phyloP scores from a whole-genome alignment of 2,329 filamentous ascomycete genomes.

The Penicillium brasilianum region DNA sequence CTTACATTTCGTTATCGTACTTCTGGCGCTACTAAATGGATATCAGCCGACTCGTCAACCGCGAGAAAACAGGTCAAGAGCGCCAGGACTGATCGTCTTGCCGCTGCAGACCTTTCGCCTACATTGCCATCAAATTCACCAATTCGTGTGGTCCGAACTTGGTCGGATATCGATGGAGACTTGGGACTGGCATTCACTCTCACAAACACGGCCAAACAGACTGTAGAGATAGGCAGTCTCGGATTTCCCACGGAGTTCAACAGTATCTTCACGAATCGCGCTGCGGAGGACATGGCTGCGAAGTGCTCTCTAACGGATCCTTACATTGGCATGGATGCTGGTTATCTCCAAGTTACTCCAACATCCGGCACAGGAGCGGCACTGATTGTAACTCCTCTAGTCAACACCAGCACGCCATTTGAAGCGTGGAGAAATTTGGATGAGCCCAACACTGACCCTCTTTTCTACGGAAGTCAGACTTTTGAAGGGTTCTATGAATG shows the following conservation, averaged over 20 bases:
- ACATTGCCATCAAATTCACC: conserved; percentile 48
- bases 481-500: conserved; percentile 68
- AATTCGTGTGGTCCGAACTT: conserved; percentile 58
- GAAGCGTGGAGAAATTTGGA: conserved; percentile 62
- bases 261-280: conserved; percentile 63
- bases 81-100: conserved; percentile 38
- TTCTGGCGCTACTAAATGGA: conserved; percentile 50
- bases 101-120: conserved; percentile 48
- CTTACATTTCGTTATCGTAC: conserved; percentile 62
- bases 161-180: conserved; percentile 56
- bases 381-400: conserved; percentile 61
- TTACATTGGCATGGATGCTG: conserved; percentile 64
- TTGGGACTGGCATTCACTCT: conserved; percentile 59
- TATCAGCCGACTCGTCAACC: conserved; percentile 53
- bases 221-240: conserved; percentile 61
- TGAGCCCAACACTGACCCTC: conserved; percentile 50
- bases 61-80: conserved; percentile 46
- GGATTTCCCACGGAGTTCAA: conserved; percentile 67
- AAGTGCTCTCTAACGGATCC: conserved; percentile 63
- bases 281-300: conserved; percentile 54
- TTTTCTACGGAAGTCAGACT: conserved; percentile 58
- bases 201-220: conserved; percentile 48
- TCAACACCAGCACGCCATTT: conserved; percentile 48
- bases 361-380: conserved; percentile 59
- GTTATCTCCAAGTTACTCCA: conserved; percentile 60